A percentile compares a stretch with the other conserved stretches of the same genome.
phyloP scores from a whole-genome alignment of 2,329 filamentous ascomycete genomes.

The Cadophora luteo-olivacea region DNA sequence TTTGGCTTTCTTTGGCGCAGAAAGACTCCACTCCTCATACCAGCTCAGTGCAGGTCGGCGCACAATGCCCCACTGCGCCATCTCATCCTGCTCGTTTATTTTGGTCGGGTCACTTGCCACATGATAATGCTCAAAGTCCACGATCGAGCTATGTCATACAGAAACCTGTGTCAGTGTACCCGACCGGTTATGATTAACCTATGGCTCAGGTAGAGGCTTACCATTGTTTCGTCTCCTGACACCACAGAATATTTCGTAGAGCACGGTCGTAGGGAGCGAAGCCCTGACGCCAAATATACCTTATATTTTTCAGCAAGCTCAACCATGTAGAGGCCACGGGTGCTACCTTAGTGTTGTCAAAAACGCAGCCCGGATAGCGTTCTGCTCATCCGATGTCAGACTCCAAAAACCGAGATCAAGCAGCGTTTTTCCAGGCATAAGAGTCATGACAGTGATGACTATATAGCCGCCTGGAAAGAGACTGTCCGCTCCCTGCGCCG shows the following conservation, averaged over 20 bases:
- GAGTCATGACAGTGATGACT: conserved; percentile 17
- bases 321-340: not conserved
- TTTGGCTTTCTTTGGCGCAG: conserved; percentile 3
- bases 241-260: conserved; percentile 17
- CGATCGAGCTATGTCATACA: conserved; percentile 10
- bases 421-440: conserved; percentile 13
- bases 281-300: conserved; percentile 16
- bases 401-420: conserved; percentile 21
- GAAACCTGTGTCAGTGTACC: not conserved
- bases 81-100: conserved; percentile 19
- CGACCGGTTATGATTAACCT: too few relatives aligned
- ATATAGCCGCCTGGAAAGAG: conserved; percentile 16
- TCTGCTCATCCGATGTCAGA: conserved; percentile 1
- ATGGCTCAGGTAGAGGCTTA: not conserved
- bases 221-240: conserved; percentile 8
- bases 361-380: conserved; percentile 3
- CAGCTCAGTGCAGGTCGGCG: conserved; percentile 17
- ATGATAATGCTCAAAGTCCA: conserved; percentile 20
- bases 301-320: not conserved
- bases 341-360: conserved; percentile 5
- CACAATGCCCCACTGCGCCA: conserved; percentile 17
- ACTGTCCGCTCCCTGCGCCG: not conserved
- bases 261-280: conserved; percentile 17
- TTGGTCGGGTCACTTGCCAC: not conserved
- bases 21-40: conserved; percentile 14